These are phyloP conservation scores for Fraxinus greggii DNA, from an alignment of 305 asterid species.

Conservation along the genomic window DNA sequence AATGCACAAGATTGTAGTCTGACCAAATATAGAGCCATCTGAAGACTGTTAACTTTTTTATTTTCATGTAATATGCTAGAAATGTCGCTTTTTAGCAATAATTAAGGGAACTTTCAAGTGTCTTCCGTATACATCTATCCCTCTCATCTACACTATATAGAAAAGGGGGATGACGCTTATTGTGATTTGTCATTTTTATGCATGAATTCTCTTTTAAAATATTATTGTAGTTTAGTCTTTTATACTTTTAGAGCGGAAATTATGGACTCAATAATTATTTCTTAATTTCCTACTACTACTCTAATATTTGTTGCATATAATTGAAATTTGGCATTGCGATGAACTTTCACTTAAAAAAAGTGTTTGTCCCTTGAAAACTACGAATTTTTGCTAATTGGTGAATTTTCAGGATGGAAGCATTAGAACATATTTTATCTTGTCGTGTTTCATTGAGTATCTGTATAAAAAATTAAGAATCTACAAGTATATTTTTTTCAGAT, in stretches of 20 bases:
- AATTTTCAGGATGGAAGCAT: neutral
- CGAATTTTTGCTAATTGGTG: neutral
- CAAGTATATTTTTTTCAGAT: neutral
- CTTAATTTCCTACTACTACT: neutral
- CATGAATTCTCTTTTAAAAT: neutral
- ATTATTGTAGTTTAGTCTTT: neutral
- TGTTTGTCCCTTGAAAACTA: neutral
- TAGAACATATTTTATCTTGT: neutral
- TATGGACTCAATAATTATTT: neutral
- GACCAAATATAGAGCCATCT: neutral
- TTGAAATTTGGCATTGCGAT: neutral
- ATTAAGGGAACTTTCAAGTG: neutral
- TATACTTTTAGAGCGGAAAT: neutral
- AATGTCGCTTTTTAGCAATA: neutral
- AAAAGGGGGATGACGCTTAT: neutral
- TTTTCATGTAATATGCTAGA: neutral
- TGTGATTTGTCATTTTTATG: neutral
- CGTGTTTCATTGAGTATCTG: neutral
- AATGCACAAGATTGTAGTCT: neutral
- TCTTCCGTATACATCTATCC: neutral
- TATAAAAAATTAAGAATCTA: neutral
- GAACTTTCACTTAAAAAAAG: neutral
- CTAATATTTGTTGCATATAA: neutral
- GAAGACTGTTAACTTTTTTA: neutral
- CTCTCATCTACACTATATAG: neutral